Evolutionary conservation across 1,284 basidiomycete genomes (phyloP), one percentile per base, ranked within the genome.

Genomic region (Trametes pubescens): DNA sequence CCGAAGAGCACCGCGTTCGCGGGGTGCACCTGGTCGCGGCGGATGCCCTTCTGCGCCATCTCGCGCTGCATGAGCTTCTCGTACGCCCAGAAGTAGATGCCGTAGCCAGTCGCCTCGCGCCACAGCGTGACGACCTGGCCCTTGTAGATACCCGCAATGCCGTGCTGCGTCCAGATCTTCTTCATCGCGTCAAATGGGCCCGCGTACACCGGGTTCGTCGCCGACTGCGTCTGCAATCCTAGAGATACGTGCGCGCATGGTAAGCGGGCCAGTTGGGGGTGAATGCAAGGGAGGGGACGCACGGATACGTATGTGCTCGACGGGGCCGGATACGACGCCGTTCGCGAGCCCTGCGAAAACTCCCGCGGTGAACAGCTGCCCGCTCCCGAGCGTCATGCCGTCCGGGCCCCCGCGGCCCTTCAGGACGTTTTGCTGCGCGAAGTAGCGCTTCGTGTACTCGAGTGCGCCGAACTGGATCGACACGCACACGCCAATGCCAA

Each of bases 271-370:
- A 49, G n/a, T 51, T 48, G 51, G 16, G 32, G 22, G 13, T 26
- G 34, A 11, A 44, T 2, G 37, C 35, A 29, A 21, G 34, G 35
- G 4, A 35, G 21, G 43, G 52, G 1, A 57, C 49, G 54, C 70
- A 91, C 96, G 92, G 72, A 99, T 99, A 82, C 97, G 93, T 72
- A 99, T 95, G 75, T 99, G 96, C 78, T 99, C 97, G 14, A 99
- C 95, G 2, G 97, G 97, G 1, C 95, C 95, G 0, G 96, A 96
- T 21, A 98, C 94, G 60, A 96, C 84, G 48, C 93, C 91, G 76
- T 99, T 99, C 16, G 95, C 92, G 24, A 98, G 77, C 38, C 97
- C 96, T 26, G 96, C 96, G 34, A 87, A 79, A 2, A 94, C 88
- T 67, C 96, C 96, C 5, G 95, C 85, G 0, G 83, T 72, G 70